Base-by-base conservation (phyloP, 257 asterid species). In the Fraxinus americana region DNA sequence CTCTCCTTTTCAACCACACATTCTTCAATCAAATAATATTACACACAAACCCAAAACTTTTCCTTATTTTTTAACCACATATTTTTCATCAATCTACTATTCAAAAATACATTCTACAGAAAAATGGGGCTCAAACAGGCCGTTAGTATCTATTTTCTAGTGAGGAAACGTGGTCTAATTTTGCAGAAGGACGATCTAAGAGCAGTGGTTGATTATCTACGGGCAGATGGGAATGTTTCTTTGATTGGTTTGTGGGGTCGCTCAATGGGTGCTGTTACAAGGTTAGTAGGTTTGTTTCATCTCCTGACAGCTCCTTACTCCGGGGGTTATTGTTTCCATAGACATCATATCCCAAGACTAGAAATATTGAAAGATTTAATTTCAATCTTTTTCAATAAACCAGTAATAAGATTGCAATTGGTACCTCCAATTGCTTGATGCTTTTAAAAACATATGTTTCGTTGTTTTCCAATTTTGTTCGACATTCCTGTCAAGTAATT, bases 211-310 rank as follows among this genome's bases (percentile, higher is more conserved):
- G 88, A 94, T 67, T 87, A 88, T 81, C 88, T 94, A 70, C 76
- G 97, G 71, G 84, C 85, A 34, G 97, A 92, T 85, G 97, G 97
- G 78, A 87, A 88, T 77, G 97, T 92, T 78, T 94, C 98, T 73
- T 81, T 88, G 61, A 92, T 94, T 86, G 97, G 97, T 39, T 83
- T 94, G 54, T 94, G 98, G 98, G 98, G 98, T 79, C 98, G 98
- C 69, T 94, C 98, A 36, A 92, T 94, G 98, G 98, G 98, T 80
- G 92, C 98, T 77, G 97, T 94, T 75, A 91, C 98, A 75, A 84
- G 98, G 98, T 90, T 75, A 72, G 80, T 77, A 34, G 13, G 34
- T 71, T 21, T 78, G 70, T 54, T 83, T 71, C 39, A 41, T 72
- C 79, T 80, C 52, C 73, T 67, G 25, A 27, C 29, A 34, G 30